phyloP scores from a whole-genome alignment of 306 rosid genomes.

The Alnus rubra region DNA sequence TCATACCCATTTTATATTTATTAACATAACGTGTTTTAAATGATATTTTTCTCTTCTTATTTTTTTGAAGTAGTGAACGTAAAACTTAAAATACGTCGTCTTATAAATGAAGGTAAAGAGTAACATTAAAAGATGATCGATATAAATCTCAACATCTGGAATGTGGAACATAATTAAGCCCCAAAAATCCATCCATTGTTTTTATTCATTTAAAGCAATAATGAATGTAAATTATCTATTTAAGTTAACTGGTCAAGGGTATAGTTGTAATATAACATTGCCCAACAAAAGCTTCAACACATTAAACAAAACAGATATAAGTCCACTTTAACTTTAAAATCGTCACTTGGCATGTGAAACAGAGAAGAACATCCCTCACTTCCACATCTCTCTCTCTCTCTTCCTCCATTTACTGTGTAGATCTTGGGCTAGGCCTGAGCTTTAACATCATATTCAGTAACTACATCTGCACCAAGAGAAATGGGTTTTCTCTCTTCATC shows the following conservation, averaged over 20 bases:
- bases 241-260: not conserved
- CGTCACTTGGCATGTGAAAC: conserved; percentile 23
- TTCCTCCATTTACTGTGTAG: conserved; percentile 32
- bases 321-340: conserved; percentile 14
- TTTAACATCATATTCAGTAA: conserved; percentile 13
- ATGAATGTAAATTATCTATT: not conserved
- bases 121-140: too few relatives aligned
- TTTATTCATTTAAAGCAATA: not conserved
- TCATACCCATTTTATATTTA: too few relatives aligned
- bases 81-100: too few relatives aligned
- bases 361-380: conserved; percentile 2
- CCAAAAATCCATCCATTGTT: not conserved
- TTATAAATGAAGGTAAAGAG: too few relatives aligned
- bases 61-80: too few relatives aligned
- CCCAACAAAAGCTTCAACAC: not conserved
- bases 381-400: conserved; percentile 15
- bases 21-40: too few relatives aligned
- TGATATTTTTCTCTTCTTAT: too few relatives aligned
- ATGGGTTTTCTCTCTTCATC: conserved; percentile 48
- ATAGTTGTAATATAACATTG: not conserved
- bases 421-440: conserved; percentile 39
- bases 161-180: not conserved
- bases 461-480: conserved; percentile 40
- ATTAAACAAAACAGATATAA: not conserved
- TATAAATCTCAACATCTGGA: not conserved